Evolutionary conservation across 2,329 filamentous ascomycete species (phyloP), one percentile per base, ranked within the genome.

Genomic region (Diaporthe citriasiana): DNA sequence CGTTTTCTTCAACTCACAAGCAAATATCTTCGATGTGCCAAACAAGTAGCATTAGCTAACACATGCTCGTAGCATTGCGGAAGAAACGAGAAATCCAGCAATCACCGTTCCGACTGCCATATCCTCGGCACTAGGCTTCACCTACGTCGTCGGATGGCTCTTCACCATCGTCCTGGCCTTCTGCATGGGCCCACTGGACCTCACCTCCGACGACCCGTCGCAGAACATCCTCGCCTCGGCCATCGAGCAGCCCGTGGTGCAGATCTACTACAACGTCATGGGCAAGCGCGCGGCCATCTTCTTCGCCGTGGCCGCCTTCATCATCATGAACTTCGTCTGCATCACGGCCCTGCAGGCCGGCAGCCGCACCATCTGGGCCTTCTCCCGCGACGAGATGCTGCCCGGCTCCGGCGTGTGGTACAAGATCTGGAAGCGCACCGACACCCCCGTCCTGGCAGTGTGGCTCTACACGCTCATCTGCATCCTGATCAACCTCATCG

Each of bases 151-250:
- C 50, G 89, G 89, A 56, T 90, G 85, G 78, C 82, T 90, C 51
- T 90, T 89, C 82, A 90, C 88, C 80, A 89, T 90, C 73, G 88
- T 90, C 15, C 85, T 90, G 22, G 87, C 85, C 76, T 90, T 89
- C 81, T 87, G 85, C 82, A 89, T 89, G 85, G 88, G 88, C 40
- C 74, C 74, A 7, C 68, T 74, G 15, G 74, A 75, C 33, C 72
- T 75, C 10, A 63, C 74, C 19, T 75, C 74, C 4, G 68, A 69
- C 17, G 84, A 89, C 77, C 82, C 84, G 0, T 73, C 78, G n/a
- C 81, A 81, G 4, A 73, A 73, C 55, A 86, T 90, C 76, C 82
- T 90, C 9, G 78, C 74, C 50, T 85, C 83, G 4, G 80, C 83
- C 12, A 85, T 89, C 72, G 83, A 81, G 27, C 88, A 90, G 79